These are phyloP conservation scores for Fusarium illudens DNA, from an alignment of 2,329 filamentous ascomycete species.

Conservation along the genomic window DNA sequence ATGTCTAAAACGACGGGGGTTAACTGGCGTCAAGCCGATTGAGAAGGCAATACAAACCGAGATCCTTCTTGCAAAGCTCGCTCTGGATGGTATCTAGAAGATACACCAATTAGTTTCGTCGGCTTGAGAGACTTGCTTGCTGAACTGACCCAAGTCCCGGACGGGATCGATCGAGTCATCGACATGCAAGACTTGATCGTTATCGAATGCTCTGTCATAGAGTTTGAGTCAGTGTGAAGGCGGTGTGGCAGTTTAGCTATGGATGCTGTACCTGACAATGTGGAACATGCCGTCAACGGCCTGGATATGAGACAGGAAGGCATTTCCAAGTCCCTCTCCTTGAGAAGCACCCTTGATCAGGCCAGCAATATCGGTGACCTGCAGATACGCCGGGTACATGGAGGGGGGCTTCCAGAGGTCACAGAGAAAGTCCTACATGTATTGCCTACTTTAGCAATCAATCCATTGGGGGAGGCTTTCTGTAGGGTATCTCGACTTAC, in stretches of 20 bases:
- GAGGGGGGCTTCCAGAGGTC: slow-evolving; percentile 57
- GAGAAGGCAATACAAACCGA: slow-evolving; percentile 13
- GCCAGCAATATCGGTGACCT: slow-evolving; percentile 57
- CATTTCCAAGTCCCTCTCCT: slow-evolving; percentile 56
- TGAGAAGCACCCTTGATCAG: slow-evolving; percentile 56
- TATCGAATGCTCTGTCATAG: slow-evolving; percentile 51
- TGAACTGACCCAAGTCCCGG: slow-evolving; percentile 51
- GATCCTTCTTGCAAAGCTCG: slow-evolving; percentile 51
- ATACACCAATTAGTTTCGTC: neutral
- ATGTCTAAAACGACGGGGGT: slow-evolving; percentile 44
- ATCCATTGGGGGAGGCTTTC: neutral
- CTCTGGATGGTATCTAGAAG: slow-evolving; percentile 39
- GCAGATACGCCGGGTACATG: slow-evolving; percentile 55
- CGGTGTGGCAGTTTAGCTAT: neutral
- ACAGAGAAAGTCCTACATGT: slow-evolving; percentile 53
- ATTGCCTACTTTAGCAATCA: slow-evolving; percentile 10
- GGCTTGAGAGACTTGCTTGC: neutral
- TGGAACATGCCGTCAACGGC: slow-evolving; percentile 58
- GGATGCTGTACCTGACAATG: slow-evolving; percentile 49
- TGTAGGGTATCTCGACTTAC: slow-evolving; percentile 42
- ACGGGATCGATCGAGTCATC: slow-evolving; percentile 57
- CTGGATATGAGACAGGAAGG: slow-evolving; percentile 56
- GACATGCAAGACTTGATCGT: slow-evolving; percentile 56
- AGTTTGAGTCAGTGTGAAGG: slow-evolving; percentile 3
- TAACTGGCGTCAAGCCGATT: neutral